phyloP scores from a whole-genome alignment of 2,329 filamentous ascomycete genomes.

The Elsinoe australis region DNA sequence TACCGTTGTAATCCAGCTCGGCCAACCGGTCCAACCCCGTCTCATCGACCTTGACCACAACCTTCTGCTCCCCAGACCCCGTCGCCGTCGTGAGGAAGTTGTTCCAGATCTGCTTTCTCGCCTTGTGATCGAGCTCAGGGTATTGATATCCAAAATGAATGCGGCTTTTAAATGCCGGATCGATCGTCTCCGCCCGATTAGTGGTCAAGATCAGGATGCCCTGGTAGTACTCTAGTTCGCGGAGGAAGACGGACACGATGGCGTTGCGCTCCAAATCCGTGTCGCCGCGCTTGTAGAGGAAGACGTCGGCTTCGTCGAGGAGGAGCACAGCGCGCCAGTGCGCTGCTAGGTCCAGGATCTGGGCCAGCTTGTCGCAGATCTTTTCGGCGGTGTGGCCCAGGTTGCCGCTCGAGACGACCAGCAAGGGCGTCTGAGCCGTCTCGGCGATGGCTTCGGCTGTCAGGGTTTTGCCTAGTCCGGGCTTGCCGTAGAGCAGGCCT shows the following conservation, averaged over 20 bases:
- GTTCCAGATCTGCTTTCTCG: background rate
- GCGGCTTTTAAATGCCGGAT: slow-evolving; percentile 88
- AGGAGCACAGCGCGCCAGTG: slow-evolving; percentile 79
- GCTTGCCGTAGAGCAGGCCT: slow-evolving; percentile 32
- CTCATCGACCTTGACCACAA: too few species aligned
- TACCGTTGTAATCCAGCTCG: too few species aligned
- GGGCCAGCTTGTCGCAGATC: background rate
- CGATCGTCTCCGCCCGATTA: slow-evolving; percentile 79
- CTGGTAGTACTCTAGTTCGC: slow-evolving; percentile 73
- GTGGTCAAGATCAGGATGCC: slow-evolving; percentile 86
- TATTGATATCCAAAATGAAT: background rate
- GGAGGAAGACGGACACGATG: slow-evolving; percentile 78
- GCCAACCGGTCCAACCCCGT: too few species aligned
- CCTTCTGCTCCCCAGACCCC: too few species aligned
- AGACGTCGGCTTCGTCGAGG: slow-evolving; percentile 78
- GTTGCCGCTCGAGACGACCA: background rate
- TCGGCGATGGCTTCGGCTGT: slow-evolving; percentile 24
- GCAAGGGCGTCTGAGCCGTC: slow-evolving; percentile 15
- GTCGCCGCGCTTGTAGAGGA: slow-evolving; percentile 73
- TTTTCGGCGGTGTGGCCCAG: slow-evolving; percentile 7
- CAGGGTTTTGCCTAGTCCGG: slow-evolving; percentile 35
- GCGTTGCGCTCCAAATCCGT: slow-evolving; percentile 80
- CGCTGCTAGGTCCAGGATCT: slow-evolving; percentile 74
- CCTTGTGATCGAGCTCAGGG: background rate
- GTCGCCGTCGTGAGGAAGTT: background rate